Evolutionary conservation across 2,329 filamentous ascomycete genomes (phyloP).

Genomic region (Cladobotryum protrusum): DNA sequence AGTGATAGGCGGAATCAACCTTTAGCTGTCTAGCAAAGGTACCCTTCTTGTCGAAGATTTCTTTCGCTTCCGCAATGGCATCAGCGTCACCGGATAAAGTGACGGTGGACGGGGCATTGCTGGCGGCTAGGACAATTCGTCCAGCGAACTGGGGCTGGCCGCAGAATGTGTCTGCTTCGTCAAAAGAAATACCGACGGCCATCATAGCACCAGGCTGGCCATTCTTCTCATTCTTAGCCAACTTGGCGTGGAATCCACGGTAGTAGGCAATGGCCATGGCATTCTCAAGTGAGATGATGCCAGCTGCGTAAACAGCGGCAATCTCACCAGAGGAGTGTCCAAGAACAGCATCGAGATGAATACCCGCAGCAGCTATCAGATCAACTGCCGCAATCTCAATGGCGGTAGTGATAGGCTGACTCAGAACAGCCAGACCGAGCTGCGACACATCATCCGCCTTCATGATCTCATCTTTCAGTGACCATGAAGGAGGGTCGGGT

Average conservation of each 20-base stretch:
- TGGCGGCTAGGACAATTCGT: conserved; percentile 19
- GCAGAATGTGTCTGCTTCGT: conserved; percentile 13
- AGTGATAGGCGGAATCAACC: conserved; percentile 45
- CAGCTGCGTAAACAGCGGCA: conserved; percentile 44
- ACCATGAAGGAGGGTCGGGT: conserved; percentile 3
- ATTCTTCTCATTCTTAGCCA: not conserved
- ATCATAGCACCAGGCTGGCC: conserved; percentile 15
- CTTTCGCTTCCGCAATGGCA: conserved; percentile 19
- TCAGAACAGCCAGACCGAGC: conserved; percentile 18
- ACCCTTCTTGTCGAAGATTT: conserved; percentile 15
- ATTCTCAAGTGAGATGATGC: conserved; percentile 26
- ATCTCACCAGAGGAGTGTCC: conserved; percentile 47
- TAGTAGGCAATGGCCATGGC: conserved; percentile 15
- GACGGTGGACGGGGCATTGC: conserved; percentile 16
- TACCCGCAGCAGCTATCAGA: conserved; percentile 20
- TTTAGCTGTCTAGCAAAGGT: conserved; percentile 31
- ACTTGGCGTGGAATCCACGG: not conserved
- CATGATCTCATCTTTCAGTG: conserved; percentile 3
- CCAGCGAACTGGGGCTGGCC: conserved; percentile 13
- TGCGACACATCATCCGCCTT: not conserved
- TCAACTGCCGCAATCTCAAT: conserved; percentile 24
- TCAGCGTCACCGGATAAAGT: conserved; percentile 26
- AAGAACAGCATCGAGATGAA: conserved; percentile 31
- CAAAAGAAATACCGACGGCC: conserved; percentile 17
- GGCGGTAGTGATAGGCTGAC: conserved; percentile 25